These are phyloP conservation scores for Trypanosoma conorhini DNA, from an alignment of 208 protist species.

Conservation along the genomic window DNA sequence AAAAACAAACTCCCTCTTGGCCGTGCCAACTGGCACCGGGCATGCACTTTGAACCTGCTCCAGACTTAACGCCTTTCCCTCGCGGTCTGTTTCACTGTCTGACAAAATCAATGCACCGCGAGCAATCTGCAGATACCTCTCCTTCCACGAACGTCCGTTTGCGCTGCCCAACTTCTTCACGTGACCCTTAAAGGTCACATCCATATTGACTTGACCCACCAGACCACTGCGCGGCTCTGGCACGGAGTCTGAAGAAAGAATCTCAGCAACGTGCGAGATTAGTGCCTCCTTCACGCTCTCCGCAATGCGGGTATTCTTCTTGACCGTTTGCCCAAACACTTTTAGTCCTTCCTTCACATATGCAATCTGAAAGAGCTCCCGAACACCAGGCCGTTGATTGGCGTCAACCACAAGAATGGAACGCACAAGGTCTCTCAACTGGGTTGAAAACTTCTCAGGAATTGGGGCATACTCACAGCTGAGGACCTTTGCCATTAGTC, in stretches of 20 bases:
- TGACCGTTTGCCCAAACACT: slow-evolving; percentile 79
- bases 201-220: slow-evolving; percentile 74
- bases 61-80: slow-evolving; percentile 77
- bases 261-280: slow-evolving; percentile 60
- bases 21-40: slow-evolving; percentile 57
- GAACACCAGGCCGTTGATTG: slow-evolving; percentile 64
- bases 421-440: slow-evolving; percentile 65
- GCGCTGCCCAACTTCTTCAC: slow-evolving; percentile 74
- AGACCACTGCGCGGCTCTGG: slow-evolving; percentile 23
- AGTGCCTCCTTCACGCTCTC: slow-evolving; percentile 62
- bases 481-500: slow-evolving; percentile 82
- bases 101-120: slow-evolving; percentile 76
- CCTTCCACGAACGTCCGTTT: slow-evolving; percentile 67
- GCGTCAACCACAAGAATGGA: slow-evolving; percentile 73
- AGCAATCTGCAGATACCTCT: slow-evolving; percentile 66
- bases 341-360: slow-evolving; percentile 80
- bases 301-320: slow-evolving; percentile 76
- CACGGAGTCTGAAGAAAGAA: slow-evolving; percentile 48
- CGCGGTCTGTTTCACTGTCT: slow-evolving; percentile 62
- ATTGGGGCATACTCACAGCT: slow-evolving; percentile 59
- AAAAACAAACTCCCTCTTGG: slow-evolving; percentile 78
- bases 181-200: slow-evolving; percentile 62
- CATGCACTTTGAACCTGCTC: slow-evolving; percentile 83
- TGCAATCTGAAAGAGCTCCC: slow-evolving; percentile 72
- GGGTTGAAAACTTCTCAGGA: slow-evolving; percentile 59